phyloP scores from a whole-genome alignment of 2,329 filamentous ascomycete species.

The Ophidiomyces ophidiicola region DNA sequence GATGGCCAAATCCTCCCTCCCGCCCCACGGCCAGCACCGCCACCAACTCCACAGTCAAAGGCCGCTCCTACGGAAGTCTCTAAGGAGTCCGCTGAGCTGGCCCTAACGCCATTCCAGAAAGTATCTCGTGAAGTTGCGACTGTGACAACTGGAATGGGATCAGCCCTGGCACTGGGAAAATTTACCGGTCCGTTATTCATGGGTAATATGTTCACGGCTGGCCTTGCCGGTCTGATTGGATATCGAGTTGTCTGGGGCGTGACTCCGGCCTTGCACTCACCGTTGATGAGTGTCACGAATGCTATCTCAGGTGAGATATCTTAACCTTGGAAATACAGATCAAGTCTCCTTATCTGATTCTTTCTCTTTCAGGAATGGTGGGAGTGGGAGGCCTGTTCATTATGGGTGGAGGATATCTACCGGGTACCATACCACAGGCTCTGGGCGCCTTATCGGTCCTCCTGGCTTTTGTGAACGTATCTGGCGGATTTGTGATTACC shows the following conservation, averaged over 20 bases:
- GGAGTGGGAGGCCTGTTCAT: constrained; percentile 81
- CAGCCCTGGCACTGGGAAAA: constrained; percentile 64
- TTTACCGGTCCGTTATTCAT: constrained; percentile 74
- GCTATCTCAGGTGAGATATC: constrained; percentile 58
- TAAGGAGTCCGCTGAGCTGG: constrained; percentile 47
- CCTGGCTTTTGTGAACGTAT: constrained; percentile 77
- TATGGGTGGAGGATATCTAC: constrained; percentile 68
- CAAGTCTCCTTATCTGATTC: constrained; percentile 9
- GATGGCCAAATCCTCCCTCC: constrained; percentile 65
- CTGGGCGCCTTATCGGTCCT: constrained; percentile 71
- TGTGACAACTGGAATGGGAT: constrained; percentile 66
- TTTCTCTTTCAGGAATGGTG: constrained; percentile 52
- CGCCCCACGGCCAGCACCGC: constrained; percentile 55
- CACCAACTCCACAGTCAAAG: constrained; percentile 41
- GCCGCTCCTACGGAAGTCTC: constrained; percentile 31
- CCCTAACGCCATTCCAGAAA: constrained; percentile 71
- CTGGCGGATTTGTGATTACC: constrained; percentile 80
- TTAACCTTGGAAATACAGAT: neutral
- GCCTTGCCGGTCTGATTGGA: constrained; percentile 70
- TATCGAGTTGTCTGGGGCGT: constrained; percentile 87
- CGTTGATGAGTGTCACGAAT: constrained; percentile 86
- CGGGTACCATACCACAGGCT: constrained; percentile 63
- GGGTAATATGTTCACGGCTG: constrained; percentile 75
- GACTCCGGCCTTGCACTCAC: constrained; percentile 68
- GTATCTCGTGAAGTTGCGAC: constrained; percentile 61